Evolutionary conservation across 2,329 filamentous ascomycete species (phyloP).

Genomic region (Didymella arachidicola): DNA sequence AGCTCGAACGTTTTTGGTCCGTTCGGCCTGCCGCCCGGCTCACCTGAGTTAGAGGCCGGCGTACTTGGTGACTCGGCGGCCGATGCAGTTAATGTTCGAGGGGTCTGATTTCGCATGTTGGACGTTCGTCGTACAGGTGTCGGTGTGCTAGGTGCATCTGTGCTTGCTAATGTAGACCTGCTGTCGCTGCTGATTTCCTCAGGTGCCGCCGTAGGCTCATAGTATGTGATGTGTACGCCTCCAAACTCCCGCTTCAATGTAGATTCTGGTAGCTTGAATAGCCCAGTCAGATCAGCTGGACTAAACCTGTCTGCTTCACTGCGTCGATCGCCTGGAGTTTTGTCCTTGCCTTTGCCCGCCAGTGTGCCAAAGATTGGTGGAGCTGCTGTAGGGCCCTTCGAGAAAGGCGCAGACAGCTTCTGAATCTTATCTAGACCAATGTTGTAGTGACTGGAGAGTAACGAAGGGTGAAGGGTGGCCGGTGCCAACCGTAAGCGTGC

Average conservation of each 20-base stretch:
- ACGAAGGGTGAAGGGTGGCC: constrained; percentile 72
- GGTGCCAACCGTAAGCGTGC: constrained; percentile 77
- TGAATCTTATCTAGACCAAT: constrained; percentile 79
- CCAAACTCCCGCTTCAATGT: constrained; percentile 78
- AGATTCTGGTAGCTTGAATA: constrained; percentile 62
- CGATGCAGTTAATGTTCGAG: constrained; percentile 51
- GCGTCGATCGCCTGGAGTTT: constrained; percentile 56
- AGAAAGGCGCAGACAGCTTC: constrained; percentile 82
- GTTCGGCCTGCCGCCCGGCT: constrained; percentile 33
- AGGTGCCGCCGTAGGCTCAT: constrained; percentile 57
- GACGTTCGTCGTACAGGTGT: constrained; percentile 77
- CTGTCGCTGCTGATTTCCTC: constrained; percentile 30
- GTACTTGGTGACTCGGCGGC: constrained; percentile 62
- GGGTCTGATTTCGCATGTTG: constrained; percentile 59
- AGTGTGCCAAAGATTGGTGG: constrained; percentile 61
- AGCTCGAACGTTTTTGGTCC: constrained; percentile 65
- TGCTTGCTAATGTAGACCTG: constrained; percentile 26
- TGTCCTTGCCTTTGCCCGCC: constrained; percentile 79
- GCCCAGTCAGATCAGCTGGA: constrained; percentile 73
- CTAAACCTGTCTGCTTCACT: constrained; percentile 47
- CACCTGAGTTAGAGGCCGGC: constrained; percentile 49
- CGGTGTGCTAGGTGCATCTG: constrained; percentile 70
- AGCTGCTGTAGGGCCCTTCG: constrained; percentile 67
- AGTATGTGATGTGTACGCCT: constrained; percentile 81
- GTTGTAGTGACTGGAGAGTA: constrained; percentile 84